Percentiles rank a stretch among this genome's conserved stretches.
Evolutionary conservation across 2,329 filamentous ascomycete genomes (phyloP).

Genomic region (Colletotrichum lentis): DNA sequence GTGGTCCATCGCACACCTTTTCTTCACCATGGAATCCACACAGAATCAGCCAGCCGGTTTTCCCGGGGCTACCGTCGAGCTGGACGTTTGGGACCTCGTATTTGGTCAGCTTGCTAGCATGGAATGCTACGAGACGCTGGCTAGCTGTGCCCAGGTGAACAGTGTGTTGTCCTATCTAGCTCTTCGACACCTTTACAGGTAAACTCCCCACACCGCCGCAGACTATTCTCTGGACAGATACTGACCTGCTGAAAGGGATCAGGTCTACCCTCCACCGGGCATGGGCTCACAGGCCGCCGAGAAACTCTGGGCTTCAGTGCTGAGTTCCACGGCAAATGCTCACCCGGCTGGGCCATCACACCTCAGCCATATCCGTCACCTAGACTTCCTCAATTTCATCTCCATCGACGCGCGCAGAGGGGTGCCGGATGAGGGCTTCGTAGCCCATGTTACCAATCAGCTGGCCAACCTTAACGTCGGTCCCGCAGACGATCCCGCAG

Average conservation of each 20-base stretch:
- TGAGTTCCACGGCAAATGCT: neutral
- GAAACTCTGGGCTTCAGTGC: neutral
- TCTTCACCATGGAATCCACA: neutral
- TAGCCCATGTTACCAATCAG: neutral
- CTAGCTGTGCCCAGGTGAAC: constrained; percentile 1
- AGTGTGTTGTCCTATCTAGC: neutral
- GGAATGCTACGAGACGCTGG: neutral
- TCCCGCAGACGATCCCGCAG: neutral
- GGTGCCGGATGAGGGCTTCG: neutral
- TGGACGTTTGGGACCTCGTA: constrained; percentile 2
- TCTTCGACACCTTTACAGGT: constrained; percentile 14
- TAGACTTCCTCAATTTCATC: neutral
- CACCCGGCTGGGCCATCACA: neutral
- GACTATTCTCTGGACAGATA: neutral
- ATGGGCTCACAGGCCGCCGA: neutral
- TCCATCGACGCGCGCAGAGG: neutral
- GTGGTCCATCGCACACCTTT: neutral
- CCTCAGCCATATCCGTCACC: neutral
- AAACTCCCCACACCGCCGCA: neutral
- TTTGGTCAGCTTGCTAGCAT: constrained; percentile 2
- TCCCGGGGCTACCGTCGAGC: neutral
- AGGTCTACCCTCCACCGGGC: neutral
- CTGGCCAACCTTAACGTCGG: neutral
- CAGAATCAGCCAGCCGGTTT: neutral
- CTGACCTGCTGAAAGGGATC: neutral